Conservation (phyloP, 768 basidiomycete genomes). For the Mycena indigotica region DNA sequence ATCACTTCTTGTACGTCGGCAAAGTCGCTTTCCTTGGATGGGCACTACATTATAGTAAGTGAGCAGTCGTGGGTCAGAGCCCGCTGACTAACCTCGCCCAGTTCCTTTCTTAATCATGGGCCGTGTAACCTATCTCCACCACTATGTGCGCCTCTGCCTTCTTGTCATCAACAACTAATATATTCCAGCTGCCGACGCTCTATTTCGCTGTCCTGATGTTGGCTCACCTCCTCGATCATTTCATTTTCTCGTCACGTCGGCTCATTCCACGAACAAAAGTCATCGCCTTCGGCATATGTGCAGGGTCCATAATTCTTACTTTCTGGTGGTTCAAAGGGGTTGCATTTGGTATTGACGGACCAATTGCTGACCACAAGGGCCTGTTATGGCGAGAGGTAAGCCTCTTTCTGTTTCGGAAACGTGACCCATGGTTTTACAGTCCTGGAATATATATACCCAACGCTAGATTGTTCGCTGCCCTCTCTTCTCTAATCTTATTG, state of each 20-base stretch:
- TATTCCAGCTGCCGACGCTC: slow-evolving; percentile 81
- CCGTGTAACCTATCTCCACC: slow-evolving; percentile 93
- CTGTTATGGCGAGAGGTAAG: slow-evolving; percentile 73
- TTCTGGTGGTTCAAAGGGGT: slow-evolving; percentile 96
- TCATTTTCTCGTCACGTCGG: slow-evolving; percentile 78
- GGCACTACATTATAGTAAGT: slow-evolving; percentile 85
- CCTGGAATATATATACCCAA: slow-evolving; percentile 25
- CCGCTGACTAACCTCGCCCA: slow-evolving; percentile 31
- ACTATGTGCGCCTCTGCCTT: slow-evolving; percentile 70
- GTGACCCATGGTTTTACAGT: slow-evolving; percentile 9
- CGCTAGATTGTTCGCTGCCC: slow-evolving; percentile 18
- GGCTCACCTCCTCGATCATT: slow-evolving; percentile 89
- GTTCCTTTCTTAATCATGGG: slow-evolving; percentile 99
- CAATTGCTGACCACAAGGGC: slow-evolving; percentile 78
- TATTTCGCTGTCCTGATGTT: slow-evolving; percentile 95
- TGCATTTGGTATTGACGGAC: slow-evolving; percentile 91
- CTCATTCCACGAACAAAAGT: slow-evolving; percentile 65
- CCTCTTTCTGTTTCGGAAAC: slow-evolving; percentile 3
- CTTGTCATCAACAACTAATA: not conserved
- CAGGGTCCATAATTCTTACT: slow-evolving; percentile 61
- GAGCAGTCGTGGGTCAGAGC: not conserved
- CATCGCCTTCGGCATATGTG: slow-evolving; percentile 68
- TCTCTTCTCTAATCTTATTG: slow-evolving; percentile 23
- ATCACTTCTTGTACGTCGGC: slow-evolving; percentile 88
- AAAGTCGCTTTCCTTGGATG: slow-evolving; percentile 93